Evolutionary conservation across 306 rosid genomes (phyloP).

Genomic region (Fragaria vesca): DNA sequence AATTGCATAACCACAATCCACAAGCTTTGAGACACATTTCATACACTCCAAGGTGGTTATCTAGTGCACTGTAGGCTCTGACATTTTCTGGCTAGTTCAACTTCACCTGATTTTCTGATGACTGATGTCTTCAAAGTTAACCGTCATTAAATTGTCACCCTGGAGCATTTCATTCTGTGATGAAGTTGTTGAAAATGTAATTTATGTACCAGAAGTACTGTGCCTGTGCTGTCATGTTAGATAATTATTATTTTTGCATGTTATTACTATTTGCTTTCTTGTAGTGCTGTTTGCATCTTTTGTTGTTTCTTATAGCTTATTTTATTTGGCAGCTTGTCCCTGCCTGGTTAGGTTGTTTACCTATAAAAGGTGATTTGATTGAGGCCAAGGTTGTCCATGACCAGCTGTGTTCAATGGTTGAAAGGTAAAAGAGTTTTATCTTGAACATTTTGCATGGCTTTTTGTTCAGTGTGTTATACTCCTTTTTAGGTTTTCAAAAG

Average conservation of each 20-base stretch:
- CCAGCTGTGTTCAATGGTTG: constrained; percentile 71
- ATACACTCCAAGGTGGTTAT: background rate
- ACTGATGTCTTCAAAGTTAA: background rate
- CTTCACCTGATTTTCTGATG: background rate
- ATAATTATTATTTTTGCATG: background rate
- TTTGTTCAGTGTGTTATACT: background rate
- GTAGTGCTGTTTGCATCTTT: background rate
- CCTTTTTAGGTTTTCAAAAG: background rate
- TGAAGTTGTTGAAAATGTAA: background rate
- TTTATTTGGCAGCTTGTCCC: constrained; percentile 55
- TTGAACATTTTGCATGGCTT: constrained; percentile 5
- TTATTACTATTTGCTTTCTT: background rate
- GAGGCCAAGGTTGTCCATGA: constrained; percentile 75
- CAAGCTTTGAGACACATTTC: background rate
- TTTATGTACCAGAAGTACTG: background rate
- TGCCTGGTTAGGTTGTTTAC: constrained; percentile 72
- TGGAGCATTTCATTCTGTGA: background rate
- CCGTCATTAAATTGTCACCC: background rate
- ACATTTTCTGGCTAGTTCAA: background rate
- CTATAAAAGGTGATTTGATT: constrained; percentile 67
- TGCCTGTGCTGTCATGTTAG: background rate
- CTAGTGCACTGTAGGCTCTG: background rate
- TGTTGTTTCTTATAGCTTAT: constrained; percentile 5
- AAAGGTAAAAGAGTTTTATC: constrained; percentile 43
- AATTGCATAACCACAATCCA: background rate